Conservation (phyloP, 1,284 basidiomycete species). For the Apiotrichum akiyoshidainum region DNA sequence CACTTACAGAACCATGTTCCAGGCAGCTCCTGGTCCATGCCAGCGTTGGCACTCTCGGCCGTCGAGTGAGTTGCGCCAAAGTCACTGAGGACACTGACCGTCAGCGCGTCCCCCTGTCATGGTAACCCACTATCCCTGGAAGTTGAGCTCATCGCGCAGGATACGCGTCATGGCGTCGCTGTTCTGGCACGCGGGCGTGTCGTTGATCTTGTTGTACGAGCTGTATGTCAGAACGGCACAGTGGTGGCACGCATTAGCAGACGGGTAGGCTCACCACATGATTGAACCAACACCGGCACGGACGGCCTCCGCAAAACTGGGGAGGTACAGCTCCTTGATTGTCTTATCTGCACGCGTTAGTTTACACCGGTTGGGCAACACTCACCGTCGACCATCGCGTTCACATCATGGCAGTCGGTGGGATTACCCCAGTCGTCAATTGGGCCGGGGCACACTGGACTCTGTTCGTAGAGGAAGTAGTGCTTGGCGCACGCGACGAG, state of each 20-base stretch:
- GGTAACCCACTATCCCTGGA: constrained; percentile 53
- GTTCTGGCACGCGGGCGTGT: constrained; percentile 75
- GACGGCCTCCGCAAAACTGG: constrained; percentile 53
- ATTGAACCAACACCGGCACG: constrained; percentile 51
- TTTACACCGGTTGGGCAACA: not conserved
- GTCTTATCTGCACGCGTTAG: constrained; percentile 42
- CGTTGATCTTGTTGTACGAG: constrained; percentile 66
- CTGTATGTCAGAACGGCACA: constrained; percentile 9
- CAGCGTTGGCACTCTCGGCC: constrained; percentile 48
- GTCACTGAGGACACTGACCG: constrained; percentile 28
- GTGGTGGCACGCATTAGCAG: not conserved
- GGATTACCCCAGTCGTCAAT: constrained; percentile 30
- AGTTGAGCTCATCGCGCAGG: constrained; percentile 67
- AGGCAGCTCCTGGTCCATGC: constrained; percentile 54
- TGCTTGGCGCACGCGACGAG: constrained; percentile 51
- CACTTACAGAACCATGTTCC: constrained; percentile 39
- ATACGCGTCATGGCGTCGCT: constrained; percentile 69
- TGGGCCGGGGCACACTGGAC: constrained; percentile 39
- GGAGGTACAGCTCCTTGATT: constrained; percentile 51
- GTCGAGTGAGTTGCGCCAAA: constrained; percentile 47
- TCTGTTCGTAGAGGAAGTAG: constrained; percentile 50
- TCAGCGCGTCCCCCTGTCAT: no score
- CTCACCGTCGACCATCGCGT: constrained; percentile 42
- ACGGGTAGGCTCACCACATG: constrained; percentile 47
- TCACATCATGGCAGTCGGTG: constrained; percentile 30